Conservation (phyloP, 768 basidiomycete species). For the Gelatoporia subvermispora region DNA sequence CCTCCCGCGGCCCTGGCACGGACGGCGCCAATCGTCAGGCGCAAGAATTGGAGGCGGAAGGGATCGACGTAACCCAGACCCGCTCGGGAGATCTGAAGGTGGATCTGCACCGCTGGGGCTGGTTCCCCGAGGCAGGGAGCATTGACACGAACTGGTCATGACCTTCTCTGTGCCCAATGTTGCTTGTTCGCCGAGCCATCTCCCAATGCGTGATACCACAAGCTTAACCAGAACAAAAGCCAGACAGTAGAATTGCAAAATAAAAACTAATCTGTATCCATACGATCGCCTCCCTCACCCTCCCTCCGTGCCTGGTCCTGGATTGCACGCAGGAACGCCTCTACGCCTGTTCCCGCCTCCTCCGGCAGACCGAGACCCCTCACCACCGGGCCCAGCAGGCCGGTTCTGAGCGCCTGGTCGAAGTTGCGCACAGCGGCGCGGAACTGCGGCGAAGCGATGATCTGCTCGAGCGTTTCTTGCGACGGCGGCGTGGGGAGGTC, state of each 20-base stretch:
- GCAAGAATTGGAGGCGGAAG: constrained; percentile 74
- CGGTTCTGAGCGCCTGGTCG: constrained; percentile 81
- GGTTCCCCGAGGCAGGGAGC: constrained; percentile 49
- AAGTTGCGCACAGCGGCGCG: constrained; percentile 73
- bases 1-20: constrained; percentile 82
- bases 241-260: too few species aligned
- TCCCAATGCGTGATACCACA: too few species aligned
- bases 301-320: constrained; percentile 67
- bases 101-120: constrained; percentile 53
- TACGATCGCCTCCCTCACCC: constrained; percentile 42
- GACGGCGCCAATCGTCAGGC: constrained; percentile 71
- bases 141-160: constrained; percentile 7
- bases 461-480: constrained; percentile 62
- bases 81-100: constrained; percentile 56
- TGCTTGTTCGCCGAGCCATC: too few species aligned
- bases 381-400: constrained; percentile 71
- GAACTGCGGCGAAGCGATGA: constrained; percentile 83
- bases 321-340: constrained; percentile 76
- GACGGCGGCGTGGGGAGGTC: constrained; percentile 69
- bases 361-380: constrained; percentile 77
- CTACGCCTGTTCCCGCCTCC: constrained; percentile 75
- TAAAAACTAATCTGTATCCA: constrained; percentile 69
- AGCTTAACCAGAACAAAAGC: too few species aligned
- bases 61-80: constrained; percentile 64
- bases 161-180: too few species aligned